A percentile compares a stretch with the other conserved stretches of the same genome.
phyloP scores from a whole-genome alignment of 1,284 basidiomycete genomes.

The Fistulina hepatica region DNA sequence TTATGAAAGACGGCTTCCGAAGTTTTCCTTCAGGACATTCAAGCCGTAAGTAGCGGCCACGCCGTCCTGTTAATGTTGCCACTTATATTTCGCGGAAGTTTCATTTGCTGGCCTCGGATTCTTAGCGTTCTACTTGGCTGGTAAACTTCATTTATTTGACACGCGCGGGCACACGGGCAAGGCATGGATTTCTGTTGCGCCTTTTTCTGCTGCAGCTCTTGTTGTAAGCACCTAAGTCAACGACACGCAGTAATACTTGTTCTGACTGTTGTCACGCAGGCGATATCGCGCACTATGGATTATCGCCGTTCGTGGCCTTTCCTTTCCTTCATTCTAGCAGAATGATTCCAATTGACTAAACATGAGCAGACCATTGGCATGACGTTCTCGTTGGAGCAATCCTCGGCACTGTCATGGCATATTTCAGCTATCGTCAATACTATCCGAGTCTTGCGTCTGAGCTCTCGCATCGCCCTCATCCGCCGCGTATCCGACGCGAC shows the following conservation, averaged over 20 bases:
- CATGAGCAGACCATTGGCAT: constrained; percentile 67
- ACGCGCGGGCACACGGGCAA: constrained; percentile 73
- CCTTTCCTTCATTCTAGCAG: constrained; percentile 3
- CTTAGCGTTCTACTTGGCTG: constrained; percentile 79
- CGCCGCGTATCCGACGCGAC: constrained; percentile 52
- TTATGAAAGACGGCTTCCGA: constrained; percentile 79
- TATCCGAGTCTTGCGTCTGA: constrained; percentile 53
- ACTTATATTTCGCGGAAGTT: constrained; percentile 33
- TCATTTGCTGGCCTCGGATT: constrained; percentile 91
- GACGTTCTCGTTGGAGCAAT: constrained; percentile 77
- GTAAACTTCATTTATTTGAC: constrained; percentile 90
- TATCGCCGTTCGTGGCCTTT: constrained; percentile 54
- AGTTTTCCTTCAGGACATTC: constrained; percentile 94
- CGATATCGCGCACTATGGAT: constrained; percentile 87
- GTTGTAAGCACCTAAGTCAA: no score
- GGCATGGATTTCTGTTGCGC: constrained; percentile 74
- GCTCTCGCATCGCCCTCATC: constrained; percentile 62
- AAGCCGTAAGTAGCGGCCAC: constrained; percentile 36
- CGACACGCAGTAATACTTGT: no score
- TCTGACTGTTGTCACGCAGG: no score
- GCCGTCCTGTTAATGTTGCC: background rate
- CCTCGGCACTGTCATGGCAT: constrained; percentile 65
- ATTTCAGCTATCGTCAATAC: constrained; percentile 76
- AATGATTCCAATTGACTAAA: background rate
- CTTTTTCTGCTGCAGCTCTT: constrained; percentile 70